These are phyloP conservation scores for Pyrenophora seminiperda DNA, from an alignment of 2,329 filamentous ascomycete species.

Conservation along the genomic window DNA sequence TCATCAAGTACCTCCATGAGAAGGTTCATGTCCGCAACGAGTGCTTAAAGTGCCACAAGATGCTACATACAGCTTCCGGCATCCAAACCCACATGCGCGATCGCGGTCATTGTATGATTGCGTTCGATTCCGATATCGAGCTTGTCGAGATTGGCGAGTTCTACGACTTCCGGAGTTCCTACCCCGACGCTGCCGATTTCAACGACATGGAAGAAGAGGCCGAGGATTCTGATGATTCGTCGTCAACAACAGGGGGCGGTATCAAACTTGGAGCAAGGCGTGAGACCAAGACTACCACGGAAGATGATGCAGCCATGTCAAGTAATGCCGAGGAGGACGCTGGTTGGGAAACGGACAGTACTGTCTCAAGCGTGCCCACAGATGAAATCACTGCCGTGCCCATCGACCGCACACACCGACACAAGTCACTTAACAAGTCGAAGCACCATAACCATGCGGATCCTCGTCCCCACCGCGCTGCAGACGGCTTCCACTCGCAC, in stretches of 20 bases:
- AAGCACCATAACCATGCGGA: constrained; percentile 76
- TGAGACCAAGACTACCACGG: constrained; percentile 50
- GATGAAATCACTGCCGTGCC: constrained; percentile 81
- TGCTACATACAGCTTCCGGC: constrained; percentile 76
- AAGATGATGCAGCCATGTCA: constrained; percentile 49
- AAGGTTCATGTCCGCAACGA: constrained; percentile 81
- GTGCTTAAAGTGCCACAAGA: constrained; percentile 86
- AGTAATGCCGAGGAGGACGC: constrained; percentile 68
- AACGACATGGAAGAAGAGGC: constrained; percentile 55
- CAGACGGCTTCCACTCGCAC: constrained; percentile 80
- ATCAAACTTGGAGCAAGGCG: constrained; percentile 72
- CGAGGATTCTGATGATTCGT: constrained; percentile 53
- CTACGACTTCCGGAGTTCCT: constrained; percentile 96
- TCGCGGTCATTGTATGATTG: constrained; percentile 95
- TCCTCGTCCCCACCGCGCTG: constrained; percentile 72
- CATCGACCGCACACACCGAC: constrained; percentile 73
- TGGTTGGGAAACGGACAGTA: constrained; percentile 95
- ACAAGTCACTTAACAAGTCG: constrained; percentile 73
- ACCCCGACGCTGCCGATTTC: constrained; percentile 76
- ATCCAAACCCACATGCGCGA: constrained; percentile 98
- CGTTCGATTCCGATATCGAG: constrained; percentile 84
- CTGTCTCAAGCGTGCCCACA: constrained; percentile 81
- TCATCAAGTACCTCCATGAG: constrained; percentile 76
- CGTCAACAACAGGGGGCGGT: constrained; percentile 57
- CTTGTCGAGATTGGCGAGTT: constrained; percentile 94